Base-by-base conservation (phyloP, 2,329 filamentous ascomycete species). In the Zopfia rhizophila region DNA sequence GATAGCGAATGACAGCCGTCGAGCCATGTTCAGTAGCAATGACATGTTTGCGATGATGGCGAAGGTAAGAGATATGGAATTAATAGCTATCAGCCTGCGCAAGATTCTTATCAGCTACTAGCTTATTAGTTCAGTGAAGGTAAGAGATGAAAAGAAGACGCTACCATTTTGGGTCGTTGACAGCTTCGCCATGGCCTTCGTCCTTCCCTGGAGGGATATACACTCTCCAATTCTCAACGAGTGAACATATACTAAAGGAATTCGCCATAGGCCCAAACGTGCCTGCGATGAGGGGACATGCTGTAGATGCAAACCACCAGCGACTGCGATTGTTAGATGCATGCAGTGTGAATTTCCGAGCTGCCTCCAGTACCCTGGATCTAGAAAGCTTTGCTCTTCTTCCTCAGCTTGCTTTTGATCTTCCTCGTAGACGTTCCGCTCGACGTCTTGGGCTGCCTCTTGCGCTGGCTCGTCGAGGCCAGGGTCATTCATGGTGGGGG, bases 231-330 rank as follows among this genome's bases (percentile, higher is more conserved):
- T 77, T 74, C 52, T 81, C 75, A 2, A 80, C 77, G 5, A 86
- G 69, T 8, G 82, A 82, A 53, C 79, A 82, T 35, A 82, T 75
- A 41, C 72, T 80, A 58, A 82, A 82, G 0, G 78, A 78, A 44
- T 76, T 82, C 5, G 79, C 78, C 67, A 82, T 79, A 2, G 80
- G 80, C 0, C 80, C 80, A 55, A 82, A 80, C 0, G 80, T 82
- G 31, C 73, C 74, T 3, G 82, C 82, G 24, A 84, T 70, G 3
- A 85, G 69, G 11, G 83, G 83, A 56, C 79, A 80, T 22, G 77
- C 80, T 7, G 82, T 85, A 14, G 78, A 82, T 3, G 82, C 81
- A 58, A 85, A 81, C 82, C 82, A 86, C 81, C 82, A 85, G 43
- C 76, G 74, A 58, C 75, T 78, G 31, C 5, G 10, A 13, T n/a